Evolutionary conservation across 192 early-diverging fungal species (phyloP).

Genomic region (Thamnidium elegans): DNA sequence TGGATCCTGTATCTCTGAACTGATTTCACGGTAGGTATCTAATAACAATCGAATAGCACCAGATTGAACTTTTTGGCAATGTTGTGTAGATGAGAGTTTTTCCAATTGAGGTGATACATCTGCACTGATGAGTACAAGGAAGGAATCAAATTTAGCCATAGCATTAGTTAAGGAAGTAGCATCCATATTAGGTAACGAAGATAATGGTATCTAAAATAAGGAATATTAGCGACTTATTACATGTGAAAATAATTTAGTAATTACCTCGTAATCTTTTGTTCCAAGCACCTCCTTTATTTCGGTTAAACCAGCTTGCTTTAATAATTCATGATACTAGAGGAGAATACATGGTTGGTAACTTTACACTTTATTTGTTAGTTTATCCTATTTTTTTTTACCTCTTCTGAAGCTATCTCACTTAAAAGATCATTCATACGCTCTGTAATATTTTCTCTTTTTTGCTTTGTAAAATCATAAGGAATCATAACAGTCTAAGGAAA

Average conservation of each 20-base stretch:
- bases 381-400: slow-evolving; percentile 40
- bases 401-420: slow-evolving; percentile 60
- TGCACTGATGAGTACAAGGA: slow-evolving; percentile 55
- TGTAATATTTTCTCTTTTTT: slow-evolving; percentile 53
- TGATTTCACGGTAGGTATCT: slow-evolving; percentile 55
- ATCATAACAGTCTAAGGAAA: slow-evolving; percentile 54
- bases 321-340: slow-evolving; percentile 51
- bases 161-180: slow-evolving; percentile 43
- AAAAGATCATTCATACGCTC: slow-evolving; percentile 62
- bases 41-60: slow-evolving; percentile 59
- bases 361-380: background rate
- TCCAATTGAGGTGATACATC: slow-evolving; percentile 55
- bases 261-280: slow-evolving; percentile 54
- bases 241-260: background rate
- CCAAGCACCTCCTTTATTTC: slow-evolving; percentile 51
- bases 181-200: slow-evolving; percentile 51
- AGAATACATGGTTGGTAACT: background rate
- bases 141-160: slow-evolving; percentile 65
- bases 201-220: slow-evolving; percentile 50
- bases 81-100: slow-evolving; percentile 47
- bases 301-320: slow-evolving; percentile 63
- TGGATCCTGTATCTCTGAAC: slow-evolving; percentile 56
- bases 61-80: slow-evolving; percentile 49
- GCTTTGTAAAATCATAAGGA: slow-evolving; percentile 63
- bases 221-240: background rate